These are phyloP conservation scores for Physcomitrellopsis africana DNA, from an alignment of 225 moss, liverwort and hornwort genomes.

Conservation along the genomic window DNA sequence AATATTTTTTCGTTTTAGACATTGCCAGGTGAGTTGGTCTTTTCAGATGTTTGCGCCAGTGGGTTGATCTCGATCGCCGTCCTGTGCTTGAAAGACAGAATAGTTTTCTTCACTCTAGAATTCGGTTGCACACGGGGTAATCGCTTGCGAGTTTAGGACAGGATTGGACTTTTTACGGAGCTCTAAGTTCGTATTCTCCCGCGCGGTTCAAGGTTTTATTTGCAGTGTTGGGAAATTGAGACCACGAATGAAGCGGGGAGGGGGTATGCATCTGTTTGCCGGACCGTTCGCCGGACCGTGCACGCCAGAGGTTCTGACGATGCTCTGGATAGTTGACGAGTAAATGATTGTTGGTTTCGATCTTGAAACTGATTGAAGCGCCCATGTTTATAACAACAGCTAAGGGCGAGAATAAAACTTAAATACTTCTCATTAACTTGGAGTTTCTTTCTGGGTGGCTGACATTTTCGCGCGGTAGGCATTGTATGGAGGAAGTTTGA, in stretches of 20 bases:
- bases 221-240: background rate
- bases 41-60: background rate
- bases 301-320: background rate
- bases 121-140: background rate
- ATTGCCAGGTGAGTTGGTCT: constrained; percentile 15
- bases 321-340: background rate
- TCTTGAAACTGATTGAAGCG: constrained; percentile 4
- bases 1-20: background rate
- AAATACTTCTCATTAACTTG: background rate
- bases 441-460: background rate
- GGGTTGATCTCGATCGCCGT: constrained; percentile 3
- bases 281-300: background rate
- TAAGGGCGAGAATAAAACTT: background rate
- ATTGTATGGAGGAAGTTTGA: constrained; percentile 3
- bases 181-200: background rate
- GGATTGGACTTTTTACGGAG: background rate
- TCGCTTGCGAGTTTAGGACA: background rate
- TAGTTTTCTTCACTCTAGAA: no score
- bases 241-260: background rate
- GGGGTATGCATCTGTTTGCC: no score
- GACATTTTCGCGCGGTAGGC: background rate
- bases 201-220: background rate
- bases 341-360: background rate
- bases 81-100: background rate
- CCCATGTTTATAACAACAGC: constrained; percentile 5